These are phyloP conservation scores for Xylariaceae sp. DNA, from an alignment of 2,329 filamentous ascomycete species.

Conservation along the genomic window DNA sequence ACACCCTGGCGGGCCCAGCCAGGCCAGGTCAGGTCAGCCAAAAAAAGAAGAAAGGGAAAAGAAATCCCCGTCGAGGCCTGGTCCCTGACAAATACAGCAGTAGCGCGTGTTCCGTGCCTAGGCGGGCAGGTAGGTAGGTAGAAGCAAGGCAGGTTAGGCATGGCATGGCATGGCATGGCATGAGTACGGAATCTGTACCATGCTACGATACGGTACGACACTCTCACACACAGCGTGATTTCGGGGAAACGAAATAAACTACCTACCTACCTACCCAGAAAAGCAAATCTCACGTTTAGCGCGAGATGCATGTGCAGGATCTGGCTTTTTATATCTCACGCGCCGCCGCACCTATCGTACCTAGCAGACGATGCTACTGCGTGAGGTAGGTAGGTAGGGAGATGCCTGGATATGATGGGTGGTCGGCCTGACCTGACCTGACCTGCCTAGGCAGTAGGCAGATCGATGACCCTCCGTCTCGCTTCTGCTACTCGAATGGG, in stretches of 20 bases:
- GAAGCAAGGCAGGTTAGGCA: too few relatives aligned
- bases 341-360: not conserved
- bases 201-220: too few relatives aligned
- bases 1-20: not conserved
- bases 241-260: slow-evolving; percentile 2
- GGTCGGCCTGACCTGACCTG: not conserved
- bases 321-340: slow-evolving; percentile 17
- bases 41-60: not conserved
- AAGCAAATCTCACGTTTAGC: slow-evolving; percentile 12
- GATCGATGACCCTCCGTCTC: slow-evolving; percentile 1
- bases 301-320: slow-evolving; percentile 25
- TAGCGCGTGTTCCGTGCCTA: too few relatives aligned
- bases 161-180: too few relatives aligned
- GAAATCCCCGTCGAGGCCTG: slow-evolving; percentile 15
- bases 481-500: slow-evolving; percentile 11
- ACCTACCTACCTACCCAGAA: not conserved
- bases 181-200: too few relatives aligned
- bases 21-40: not conserved
- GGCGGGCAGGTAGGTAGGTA: too few relatives aligned
- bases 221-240: slow-evolving; percentile 11
- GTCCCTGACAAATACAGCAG: slow-evolving; percentile 17
- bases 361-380: too few relatives aligned
- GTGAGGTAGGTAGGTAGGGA: not conserved
- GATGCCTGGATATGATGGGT: not conserved
- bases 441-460: not conserved